Evolutionary conservation across 2,329 filamentous ascomycete species (phyloP).

Genomic region (Alternaria incomplexa): DNA sequence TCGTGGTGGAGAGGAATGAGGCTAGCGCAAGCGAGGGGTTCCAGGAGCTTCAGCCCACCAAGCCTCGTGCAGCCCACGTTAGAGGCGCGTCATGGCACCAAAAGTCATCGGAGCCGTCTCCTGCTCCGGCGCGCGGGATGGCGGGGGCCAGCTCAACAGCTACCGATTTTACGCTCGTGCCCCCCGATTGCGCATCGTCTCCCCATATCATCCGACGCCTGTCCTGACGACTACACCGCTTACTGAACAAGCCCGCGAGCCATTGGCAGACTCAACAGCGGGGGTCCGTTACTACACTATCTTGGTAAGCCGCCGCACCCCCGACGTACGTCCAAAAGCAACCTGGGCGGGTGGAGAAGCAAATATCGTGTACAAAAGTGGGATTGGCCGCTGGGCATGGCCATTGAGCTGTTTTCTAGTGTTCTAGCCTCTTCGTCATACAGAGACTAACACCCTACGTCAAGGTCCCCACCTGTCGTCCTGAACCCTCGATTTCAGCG

Average conservation of each 20-base stretch:
- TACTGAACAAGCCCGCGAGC: conserved; percentile 13
- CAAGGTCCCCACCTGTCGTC: conserved; percentile 5
- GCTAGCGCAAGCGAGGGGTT: not conserved
- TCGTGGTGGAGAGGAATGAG: not conserved
- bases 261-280: conserved; percentile 12
- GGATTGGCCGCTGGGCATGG: conserved; percentile 12
- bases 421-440: conserved; percentile 3
- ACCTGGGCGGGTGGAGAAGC: conserved; percentile 20
- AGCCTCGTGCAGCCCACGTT: not conserved
- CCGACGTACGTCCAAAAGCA: conserved; percentile 20
- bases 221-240: not conserved
- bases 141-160: conserved; percentile 16
- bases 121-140: conserved; percentile 17
- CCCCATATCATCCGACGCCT: not conserved
- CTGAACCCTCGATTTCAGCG: conserved; percentile 3
- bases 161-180: conserved; percentile 3
- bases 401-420: conserved; percentile 2
- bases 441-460: conserved; percentile 6
- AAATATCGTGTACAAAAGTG: conserved; percentile 11
- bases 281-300: conserved; percentile 19
- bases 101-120: conserved; percentile 6
- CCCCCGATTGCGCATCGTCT: conserved; percentile 10
- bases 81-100: conserved; percentile 5
- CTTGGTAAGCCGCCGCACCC: conserved; percentile 20
- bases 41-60: not conserved